These are phyloP conservation scores for Tephrocybe rancida DNA, from an alignment of 768 basidiomycete genomes.

Conservation along the genomic window DNA sequence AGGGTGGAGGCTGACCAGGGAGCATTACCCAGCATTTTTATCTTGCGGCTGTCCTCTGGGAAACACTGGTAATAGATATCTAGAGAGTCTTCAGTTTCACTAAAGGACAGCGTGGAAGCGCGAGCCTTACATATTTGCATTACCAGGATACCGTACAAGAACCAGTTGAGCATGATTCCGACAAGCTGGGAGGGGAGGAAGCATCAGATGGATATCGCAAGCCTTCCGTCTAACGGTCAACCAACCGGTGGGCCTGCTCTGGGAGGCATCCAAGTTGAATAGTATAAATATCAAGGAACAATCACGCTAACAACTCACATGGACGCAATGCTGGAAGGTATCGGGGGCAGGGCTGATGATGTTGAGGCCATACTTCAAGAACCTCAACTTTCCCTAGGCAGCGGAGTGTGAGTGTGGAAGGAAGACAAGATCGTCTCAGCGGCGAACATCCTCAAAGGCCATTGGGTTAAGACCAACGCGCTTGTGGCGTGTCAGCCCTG, in stretches of 20 bases:
- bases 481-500: not conserved
- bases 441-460: not conserved
- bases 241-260: not conserved
- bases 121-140: constrained; percentile 9
- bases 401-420: not conserved
- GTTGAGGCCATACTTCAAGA: not conserved
- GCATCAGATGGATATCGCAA: not conserved
- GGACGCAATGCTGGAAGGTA: constrained; percentile 3
- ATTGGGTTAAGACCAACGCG: not conserved
- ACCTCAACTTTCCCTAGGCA: no score
- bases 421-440: not conserved
- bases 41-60: not conserved
- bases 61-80: constrained; percentile 4
- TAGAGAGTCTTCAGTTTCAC: not conserved
- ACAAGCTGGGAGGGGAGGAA: constrained; percentile 1
- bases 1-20: not conserved
- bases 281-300: not conserved
- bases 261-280: not conserved
- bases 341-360: not conserved
- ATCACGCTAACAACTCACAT: constrained; percentile 1
- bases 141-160: constrained; percentile 11
- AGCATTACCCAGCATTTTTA: not conserved
- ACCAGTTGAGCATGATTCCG: constrained; percentile 14
- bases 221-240: not conserved
- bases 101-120: not conserved